Conservation (phyloP, 495 filamentous ascomycete species). For the Thermochaetoides thermophila region DNA sequence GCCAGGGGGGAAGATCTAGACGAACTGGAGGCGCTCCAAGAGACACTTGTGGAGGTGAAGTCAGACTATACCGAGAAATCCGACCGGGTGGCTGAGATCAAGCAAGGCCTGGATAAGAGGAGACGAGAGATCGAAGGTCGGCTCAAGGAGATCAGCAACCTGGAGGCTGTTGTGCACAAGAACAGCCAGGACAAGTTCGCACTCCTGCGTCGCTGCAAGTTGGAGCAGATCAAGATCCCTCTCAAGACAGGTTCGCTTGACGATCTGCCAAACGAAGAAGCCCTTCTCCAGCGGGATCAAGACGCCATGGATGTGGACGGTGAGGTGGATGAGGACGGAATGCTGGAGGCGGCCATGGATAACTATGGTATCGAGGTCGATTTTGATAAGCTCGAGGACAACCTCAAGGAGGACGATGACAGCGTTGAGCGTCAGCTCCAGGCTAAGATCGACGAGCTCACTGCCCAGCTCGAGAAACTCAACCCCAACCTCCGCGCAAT, state of each 20-base stretch:
- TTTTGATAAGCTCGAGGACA: conserved; percentile 70
- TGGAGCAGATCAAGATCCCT: conserved; percentile 83
- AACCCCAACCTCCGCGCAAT: conserved; percentile 91
- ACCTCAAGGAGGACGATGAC: conserved; percentile 41
- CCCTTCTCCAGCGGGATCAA: conserved; percentile 47
- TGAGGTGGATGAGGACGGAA: conserved; percentile 47
- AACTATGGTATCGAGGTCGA: conserved; percentile 90
- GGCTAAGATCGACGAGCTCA: conserved; percentile 59
- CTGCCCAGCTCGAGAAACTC: conserved; percentile 74
- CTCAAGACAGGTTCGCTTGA: conserved; percentile 70
- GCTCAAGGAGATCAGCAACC: conserved; percentile 54
- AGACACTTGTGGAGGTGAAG: conserved; percentile 53
- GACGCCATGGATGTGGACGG: conserved; percentile 82
- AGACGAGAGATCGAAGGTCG: conserved; percentile 69
- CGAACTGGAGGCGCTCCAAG: conserved; percentile 60
- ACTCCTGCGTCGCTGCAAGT: conserved; percentile 73
- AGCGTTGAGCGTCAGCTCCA: conserved; percentile 65
- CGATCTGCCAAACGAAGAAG: conserved; percentile 73
- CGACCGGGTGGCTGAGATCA: conserved; percentile 66
- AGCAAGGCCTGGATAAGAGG: conserved; percentile 70
- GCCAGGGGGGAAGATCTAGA: conserved; percentile 56
- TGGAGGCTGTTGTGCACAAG: conserved; percentile 73
- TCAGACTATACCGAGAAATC: conserved; percentile 48
- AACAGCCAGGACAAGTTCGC: conserved; percentile 70
- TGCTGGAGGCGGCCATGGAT: conserved; percentile 39